Conservation (phyloP, 2,329 filamentous ascomycete genomes). For the Talaromyces sp. region DNA sequence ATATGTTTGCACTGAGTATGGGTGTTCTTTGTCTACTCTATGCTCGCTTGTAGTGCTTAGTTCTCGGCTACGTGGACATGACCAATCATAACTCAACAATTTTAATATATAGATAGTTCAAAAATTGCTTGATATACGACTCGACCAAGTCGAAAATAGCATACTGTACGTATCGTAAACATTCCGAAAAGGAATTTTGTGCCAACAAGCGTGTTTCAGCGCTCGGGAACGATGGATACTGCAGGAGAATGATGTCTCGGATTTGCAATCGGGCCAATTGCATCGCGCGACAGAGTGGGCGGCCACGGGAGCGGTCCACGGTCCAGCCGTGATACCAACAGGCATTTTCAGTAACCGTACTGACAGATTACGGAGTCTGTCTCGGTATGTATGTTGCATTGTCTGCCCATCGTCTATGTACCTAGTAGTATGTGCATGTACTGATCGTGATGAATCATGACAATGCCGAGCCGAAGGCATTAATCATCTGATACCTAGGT, state of each 20-base stretch:
- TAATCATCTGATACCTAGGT: background rate
- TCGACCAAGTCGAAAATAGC: background rate
- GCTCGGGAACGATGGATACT: background rate
- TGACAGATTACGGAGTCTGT: background rate
- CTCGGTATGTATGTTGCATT: background rate
- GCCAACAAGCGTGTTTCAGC: background rate
- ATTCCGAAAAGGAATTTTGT: background rate
- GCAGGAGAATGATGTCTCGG: background rate
- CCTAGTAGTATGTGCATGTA: too few relatives aligned
- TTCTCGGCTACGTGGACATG: background rate
- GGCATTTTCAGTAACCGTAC: background rate
- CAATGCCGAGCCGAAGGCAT: background rate
- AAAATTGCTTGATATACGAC: background rate
- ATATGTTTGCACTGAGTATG: background rate
- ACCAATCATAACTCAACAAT: background rate
- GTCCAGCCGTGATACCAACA: background rate
- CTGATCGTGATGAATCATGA: background rate
- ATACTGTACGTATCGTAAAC: too few relatives aligned
- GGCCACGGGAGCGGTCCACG: slow-evolving; percentile 4
- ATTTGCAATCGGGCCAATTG: background rate
- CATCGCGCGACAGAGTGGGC: background rate
- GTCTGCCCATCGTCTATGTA: background rate
- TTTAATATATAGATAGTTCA: background rate
- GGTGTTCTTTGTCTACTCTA: background rate
- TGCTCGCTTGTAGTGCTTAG: background rate